phyloP scores from a whole-genome alignment of 306 rosid genomes.

The Aeschynomene evenia region DNA sequence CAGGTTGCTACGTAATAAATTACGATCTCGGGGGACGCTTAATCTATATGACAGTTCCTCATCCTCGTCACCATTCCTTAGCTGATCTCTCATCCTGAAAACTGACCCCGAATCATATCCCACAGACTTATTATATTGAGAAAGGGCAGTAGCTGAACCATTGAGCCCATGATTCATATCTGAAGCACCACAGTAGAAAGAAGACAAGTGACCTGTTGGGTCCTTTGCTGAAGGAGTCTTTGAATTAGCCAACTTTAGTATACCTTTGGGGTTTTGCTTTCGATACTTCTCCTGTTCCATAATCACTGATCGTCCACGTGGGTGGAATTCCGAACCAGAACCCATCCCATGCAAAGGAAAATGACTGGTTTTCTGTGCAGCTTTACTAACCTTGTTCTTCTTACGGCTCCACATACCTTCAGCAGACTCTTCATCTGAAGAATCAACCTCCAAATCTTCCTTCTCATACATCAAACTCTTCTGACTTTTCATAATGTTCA shows the following conservation, averaged over 20 bases:
- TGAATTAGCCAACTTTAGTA: slow-evolving; percentile 64
- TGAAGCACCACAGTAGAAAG: slow-evolving; percentile 47
- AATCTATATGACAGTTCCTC: slow-evolving; percentile 59
- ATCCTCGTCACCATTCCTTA: slow-evolving; percentile 45
- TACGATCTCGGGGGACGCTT: slow-evolving; percentile 50
- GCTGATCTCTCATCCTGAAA: slow-evolving; percentile 57
- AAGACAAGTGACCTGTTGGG: slow-evolving; percentile 34
- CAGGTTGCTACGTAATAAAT: slow-evolving; percentile 33
- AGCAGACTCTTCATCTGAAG: slow-evolving; percentile 72
- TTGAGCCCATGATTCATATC: slow-evolving; percentile 58
- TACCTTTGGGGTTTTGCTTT: slow-evolving; percentile 74
- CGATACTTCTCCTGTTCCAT: slow-evolving; percentile 55
- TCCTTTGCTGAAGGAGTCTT: slow-evolving; percentile 57
- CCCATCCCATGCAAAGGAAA: slow-evolving; percentile 52
- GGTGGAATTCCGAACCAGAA: slow-evolving; percentile 47
- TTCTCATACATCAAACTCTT: slow-evolving; percentile 90
- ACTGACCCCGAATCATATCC: slow-evolving; percentile 55
- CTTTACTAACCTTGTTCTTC: slow-evolving; percentile 62
- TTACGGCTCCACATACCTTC: slow-evolving; percentile 55
- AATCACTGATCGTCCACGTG: slow-evolving; percentile 37
- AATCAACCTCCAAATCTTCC: slow-evolving; percentile 64
- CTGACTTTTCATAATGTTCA: slow-evolving; percentile 79
- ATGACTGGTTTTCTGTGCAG: slow-evolving; percentile 42
- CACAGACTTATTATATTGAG: slow-evolving; percentile 48
- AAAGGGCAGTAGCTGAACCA: slow-evolving; percentile 53